phyloP scores from a whole-genome alignment of 805 yeast genomes.

The Wickerhamomyces queroliae region DNA sequence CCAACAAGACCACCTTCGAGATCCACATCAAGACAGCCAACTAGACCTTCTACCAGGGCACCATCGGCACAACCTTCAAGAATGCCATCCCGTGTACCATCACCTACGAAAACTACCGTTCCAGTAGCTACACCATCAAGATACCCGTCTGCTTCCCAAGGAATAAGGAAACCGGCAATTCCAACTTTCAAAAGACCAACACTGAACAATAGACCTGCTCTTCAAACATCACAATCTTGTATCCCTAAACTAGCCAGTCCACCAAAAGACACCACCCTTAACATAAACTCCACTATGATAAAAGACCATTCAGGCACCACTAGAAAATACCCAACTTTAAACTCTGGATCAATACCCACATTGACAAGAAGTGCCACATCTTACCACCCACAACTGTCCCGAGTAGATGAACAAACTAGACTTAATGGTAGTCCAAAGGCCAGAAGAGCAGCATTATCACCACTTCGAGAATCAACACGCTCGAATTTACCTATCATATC shows the following conservation, averaged over 20 bases:
- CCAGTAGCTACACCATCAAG: conserved; percentile 2
- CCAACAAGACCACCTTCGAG: conserved; percentile 16
- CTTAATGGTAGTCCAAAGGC: conserved; percentile 6
- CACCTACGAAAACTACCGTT: conserved; percentile 1
- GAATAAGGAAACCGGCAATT: conserved; percentile 16
- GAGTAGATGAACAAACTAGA: conserved; percentile 8
- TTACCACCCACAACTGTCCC: conserved; percentile 18
- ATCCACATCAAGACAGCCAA: conserved; percentile 14
- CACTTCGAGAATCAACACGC: conserved; percentile 10
- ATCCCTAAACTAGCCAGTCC: background rate
- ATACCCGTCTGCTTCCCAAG: conserved; percentile 3
- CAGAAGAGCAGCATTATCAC: conserved; percentile 9
- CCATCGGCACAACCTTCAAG: conserved; percentile 6
- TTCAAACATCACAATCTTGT: background rate
- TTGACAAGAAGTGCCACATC: conserved; percentile 16
- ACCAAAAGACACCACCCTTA: background rate
- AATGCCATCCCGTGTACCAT: conserved; percentile 7
- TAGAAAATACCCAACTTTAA: background rate
- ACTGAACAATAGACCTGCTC: background rate
- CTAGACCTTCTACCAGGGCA: conserved; percentile 13
- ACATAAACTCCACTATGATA: background rate
- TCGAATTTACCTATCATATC: conserved; percentile 7
- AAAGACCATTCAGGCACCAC: background rate
- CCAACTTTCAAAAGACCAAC: conserved; percentile 8
- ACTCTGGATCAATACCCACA: background rate